A percentile compares a stretch with the other conserved stretches of the same genome.
These are phyloP conservation scores for Penicillium malachiteum DNA, from an alignment of 495 filamentous ascomycete species.

Conservation along the genomic window DNA sequence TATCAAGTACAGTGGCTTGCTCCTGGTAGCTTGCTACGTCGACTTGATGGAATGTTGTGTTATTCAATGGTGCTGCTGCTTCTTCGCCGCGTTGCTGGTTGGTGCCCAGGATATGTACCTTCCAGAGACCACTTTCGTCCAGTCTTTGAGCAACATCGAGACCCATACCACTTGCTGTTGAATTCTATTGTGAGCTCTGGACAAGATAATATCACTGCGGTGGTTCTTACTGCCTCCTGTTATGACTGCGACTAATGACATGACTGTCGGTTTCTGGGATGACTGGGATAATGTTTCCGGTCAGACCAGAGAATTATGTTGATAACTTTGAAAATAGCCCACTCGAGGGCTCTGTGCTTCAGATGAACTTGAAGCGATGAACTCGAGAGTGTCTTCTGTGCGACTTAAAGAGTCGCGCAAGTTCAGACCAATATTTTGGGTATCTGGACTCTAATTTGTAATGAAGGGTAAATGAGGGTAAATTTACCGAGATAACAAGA, in stretches of 20 bases:
- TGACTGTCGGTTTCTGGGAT: too few species aligned
- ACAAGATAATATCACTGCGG: neutral
- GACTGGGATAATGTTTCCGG: too few species aligned
- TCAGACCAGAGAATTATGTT: too few species aligned
- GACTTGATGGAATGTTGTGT: slow-evolving; percentile 14
- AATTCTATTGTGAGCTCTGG: neutral
- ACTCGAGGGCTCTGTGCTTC: too few species aligned
- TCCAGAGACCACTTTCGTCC: slow-evolving; percentile 10
- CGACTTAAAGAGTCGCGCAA: too few species aligned
- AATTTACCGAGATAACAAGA: too few species aligned
- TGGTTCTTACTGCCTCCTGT: slow-evolving; percentile 15
- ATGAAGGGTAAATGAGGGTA: too few species aligned
- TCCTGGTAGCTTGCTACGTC: slow-evolving; percentile 17
- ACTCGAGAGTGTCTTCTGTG: too few species aligned
- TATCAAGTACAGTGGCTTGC: slow-evolving; percentile 9
- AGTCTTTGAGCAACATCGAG: slow-evolving; percentile 19
- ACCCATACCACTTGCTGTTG: slow-evolving; percentile 25
- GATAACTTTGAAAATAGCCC: too few species aligned
- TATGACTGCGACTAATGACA: slow-evolving; percentile 8
- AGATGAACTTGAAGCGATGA: too few species aligned
- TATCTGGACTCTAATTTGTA: too few species aligned
- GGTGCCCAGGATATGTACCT: slow-evolving; percentile 18
- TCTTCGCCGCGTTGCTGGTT: slow-evolving; percentile 13
- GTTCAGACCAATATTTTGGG: too few species aligned
- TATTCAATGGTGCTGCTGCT: slow-evolving; percentile 1